Evolutionary conservation across 805 yeast genomes (phyloP), one percentile per base, ranked within the genome.

Genomic region (Starmerella etchellsii): DNA sequence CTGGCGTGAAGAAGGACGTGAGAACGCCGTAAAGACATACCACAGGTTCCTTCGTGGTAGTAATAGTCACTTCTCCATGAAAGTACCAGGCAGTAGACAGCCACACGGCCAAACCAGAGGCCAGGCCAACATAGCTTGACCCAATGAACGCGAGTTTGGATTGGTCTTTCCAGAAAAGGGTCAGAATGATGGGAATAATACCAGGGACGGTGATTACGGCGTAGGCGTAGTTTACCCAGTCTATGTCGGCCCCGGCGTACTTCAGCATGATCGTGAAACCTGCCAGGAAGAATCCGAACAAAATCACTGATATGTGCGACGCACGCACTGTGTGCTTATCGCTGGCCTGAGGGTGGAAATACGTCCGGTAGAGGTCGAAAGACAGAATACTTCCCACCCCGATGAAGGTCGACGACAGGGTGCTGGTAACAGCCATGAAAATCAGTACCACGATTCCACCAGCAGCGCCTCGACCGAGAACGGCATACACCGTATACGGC

Each of bases 381-480:
- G 91, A 77, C 62, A 74, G 71, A 41, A 83, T 73, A 2, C 91
- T 76, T 2, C 88, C 78, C 19, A 81, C 87, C 3, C 93, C 80
- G 58, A 83, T 79, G 49, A 83, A 69, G 60, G 82, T 93, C 32
- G 94, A 85, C 28, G 87, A 78, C 73, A 81, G 73, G 29, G 94
- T 94, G 34, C 87, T 78, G 0, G 94, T 82, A 36, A 78, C 85
- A 34, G 94, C 91, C 82, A 81, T 78, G 61, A 83, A 83, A 19
- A 81, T 71, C 63, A 83, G 61, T 26, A 83, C 57, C 43, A 82
- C 67, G 11, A 82, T 67, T 29, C 82, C 83, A 34, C 73, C 85
- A 4, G 91, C 88, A 47, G 94, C 94, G 51, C 85, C 81, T 52
- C 70, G 78, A 40, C 94, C 94, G 63, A 83, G 64, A 34, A 83